A percentile compares a stretch with the other conserved stretches of the same genome.
Evolutionary conservation across 2,329 filamentous ascomycete species (phyloP).

Genomic region (Penicillium sp.): DNA sequence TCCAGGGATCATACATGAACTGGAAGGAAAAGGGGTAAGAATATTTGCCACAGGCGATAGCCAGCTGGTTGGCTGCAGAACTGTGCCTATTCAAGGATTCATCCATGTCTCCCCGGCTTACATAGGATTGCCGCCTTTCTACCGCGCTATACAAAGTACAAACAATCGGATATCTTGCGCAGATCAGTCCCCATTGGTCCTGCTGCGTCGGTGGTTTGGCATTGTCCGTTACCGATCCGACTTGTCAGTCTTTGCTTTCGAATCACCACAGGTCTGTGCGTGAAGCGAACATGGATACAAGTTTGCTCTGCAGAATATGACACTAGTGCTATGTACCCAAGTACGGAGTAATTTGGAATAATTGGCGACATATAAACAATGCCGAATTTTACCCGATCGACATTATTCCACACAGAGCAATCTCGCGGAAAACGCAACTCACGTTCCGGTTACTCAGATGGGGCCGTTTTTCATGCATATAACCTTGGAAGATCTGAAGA

Average conservation of each 20-base stretch:
- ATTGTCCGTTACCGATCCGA: neutral
- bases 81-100: neutral
- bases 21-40: neutral
- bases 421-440: too few relatives aligned
- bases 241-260: neutral
- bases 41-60: neutral
- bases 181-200: neutral
- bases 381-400: too few relatives aligned
- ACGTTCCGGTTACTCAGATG: neutral
- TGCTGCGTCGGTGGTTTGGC: neutral
- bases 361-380: too few relatives aligned
- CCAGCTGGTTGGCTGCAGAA: neutral
- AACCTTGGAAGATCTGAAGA: too few relatives aligned
- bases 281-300: too few relatives aligned
- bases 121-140: neutral
- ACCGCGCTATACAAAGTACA: too few relatives aligned
- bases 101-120: too few relatives aligned
- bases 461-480: neutral
- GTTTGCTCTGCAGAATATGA: too few relatives aligned
- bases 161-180: neutral
- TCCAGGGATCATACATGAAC: neutral
- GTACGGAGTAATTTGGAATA: too few relatives aligned
- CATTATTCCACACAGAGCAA: too few relatives aligned
- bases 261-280: too few relatives aligned
- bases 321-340: too few relatives aligned